These are phyloP conservation scores for Microsporum ferrugineum DNA, from an alignment of 2,329 filamentous ascomycete species.

Conservation along the genomic window DNA sequence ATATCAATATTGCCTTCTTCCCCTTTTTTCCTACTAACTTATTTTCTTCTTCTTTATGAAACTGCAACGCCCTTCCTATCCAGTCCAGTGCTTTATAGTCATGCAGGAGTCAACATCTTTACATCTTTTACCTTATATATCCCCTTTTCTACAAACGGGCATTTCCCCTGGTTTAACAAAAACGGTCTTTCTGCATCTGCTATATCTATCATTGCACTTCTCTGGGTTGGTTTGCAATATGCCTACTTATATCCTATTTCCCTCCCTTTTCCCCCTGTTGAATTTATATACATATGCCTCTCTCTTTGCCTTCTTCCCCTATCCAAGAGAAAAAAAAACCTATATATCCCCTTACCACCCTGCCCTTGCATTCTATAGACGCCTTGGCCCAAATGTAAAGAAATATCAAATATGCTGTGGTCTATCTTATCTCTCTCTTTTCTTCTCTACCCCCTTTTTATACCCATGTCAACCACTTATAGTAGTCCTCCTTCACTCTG, in stretches of 20 bases:
- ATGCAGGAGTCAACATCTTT: conserved; percentile 1
- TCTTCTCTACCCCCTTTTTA: not conserved
- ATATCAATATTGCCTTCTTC: not conserved
- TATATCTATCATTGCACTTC: not conserved
- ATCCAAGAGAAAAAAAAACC: not conserved
- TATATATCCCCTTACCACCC: not conserved
- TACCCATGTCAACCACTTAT: not conserved
- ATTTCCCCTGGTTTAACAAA: not conserved
- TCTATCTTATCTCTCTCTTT: not conserved
- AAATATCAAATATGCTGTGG: conserved; percentile 1
- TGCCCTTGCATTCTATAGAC: conserved; percentile 7
- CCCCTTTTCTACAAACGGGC: not conserved
- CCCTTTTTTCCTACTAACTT: not conserved
- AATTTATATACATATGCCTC: not conserved
- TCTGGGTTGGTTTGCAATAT: not conserved
- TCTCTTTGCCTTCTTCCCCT: not conserved
- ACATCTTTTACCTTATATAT: not conserved
- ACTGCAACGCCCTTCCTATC: not conserved
- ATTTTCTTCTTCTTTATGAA: not conserved
- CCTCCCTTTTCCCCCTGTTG: not conserved
- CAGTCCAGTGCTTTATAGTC: conserved; percentile 1
- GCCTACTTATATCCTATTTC: not conserved
- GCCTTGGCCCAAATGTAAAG: not conserved
- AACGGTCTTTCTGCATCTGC: not conserved
- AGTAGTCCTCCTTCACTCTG: not conserved